Evolutionary conservation across 1,284 basidiomycete genomes (phyloP).

Genomic region (Anthracocystis panici-leucophaei): DNA sequence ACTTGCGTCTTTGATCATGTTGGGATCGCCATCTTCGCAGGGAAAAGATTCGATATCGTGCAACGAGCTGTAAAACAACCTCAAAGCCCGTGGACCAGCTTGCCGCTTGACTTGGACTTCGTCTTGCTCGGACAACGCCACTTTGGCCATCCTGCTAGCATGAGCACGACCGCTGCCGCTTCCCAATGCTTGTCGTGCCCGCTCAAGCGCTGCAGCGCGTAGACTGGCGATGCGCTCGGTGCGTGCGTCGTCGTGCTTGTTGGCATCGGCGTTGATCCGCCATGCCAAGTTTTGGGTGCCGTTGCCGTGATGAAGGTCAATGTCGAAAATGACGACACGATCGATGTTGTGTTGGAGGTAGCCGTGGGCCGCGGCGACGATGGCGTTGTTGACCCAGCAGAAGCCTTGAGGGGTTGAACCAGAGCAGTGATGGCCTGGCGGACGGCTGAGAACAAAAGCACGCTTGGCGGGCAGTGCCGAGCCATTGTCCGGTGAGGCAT

Average conservation of each 20-base stretch:
- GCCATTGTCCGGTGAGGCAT: no score
- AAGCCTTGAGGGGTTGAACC: constrained; percentile 77
- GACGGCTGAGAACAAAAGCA: constrained; percentile 66
- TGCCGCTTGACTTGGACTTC: constrained; percentile 26
- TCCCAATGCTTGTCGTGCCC: constrained; percentile 21
- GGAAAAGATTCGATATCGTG: constrained; percentile 91
- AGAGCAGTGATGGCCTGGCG: constrained; percentile 69
- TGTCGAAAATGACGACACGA: constrained; percentile 87
- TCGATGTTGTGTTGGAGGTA: constrained; percentile 83
- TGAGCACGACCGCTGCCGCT: constrained; percentile 22
- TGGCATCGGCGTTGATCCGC: constrained; percentile 89
- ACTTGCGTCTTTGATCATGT: constrained; percentile 81
- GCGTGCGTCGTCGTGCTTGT: constrained; percentile 46
- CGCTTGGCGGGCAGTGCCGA: constrained; percentile 45
- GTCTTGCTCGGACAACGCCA: constrained; percentile 29
- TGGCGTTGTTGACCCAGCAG: constrained; percentile 94
- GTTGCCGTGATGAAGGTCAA: constrained; percentile 88
- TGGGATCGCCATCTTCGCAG: constrained; percentile 87
- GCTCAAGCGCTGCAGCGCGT: constrained; percentile 33
- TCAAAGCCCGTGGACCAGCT: constrained; percentile 70
- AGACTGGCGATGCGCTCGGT: constrained; percentile 46
- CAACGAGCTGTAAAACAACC: constrained; percentile 86
- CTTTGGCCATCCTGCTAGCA: constrained; percentile 18
- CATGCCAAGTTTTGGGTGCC: constrained; percentile 91
- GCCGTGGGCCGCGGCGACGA: constrained; percentile 90